Percentiles rank a stretch among this genome's conserved stretches.
Evolutionary conservation across 805 yeast species (phyloP).

Genomic region (Myxozyma lipomycoides): DNA sequence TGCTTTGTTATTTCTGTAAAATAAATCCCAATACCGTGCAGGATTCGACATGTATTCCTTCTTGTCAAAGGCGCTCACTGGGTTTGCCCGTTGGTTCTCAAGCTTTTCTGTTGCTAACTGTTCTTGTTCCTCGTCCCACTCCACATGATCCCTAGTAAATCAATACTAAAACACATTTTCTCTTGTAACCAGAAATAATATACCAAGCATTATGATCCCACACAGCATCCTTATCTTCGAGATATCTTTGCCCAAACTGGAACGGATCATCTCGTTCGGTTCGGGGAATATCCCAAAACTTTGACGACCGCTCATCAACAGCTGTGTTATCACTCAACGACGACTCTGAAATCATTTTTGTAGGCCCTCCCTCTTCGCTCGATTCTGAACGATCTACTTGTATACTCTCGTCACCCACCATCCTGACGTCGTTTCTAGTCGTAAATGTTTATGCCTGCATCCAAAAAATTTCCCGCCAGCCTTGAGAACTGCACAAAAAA

Average conservation of each 20-base stretch:
- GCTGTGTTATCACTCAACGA: no score
- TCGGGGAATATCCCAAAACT: constrained; percentile 26
- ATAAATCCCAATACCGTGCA: constrained; percentile 91
- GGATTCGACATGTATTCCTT: constrained; percentile 75
- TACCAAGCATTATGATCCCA: constrained; percentile 89
- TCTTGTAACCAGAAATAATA: neutral
- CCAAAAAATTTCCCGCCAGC: no score
- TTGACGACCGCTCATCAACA: neutral
- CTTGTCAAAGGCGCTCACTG: constrained; percentile 86
- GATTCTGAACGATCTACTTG: no score
- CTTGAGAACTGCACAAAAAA: no score
- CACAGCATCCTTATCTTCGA: constrained; percentile 66
- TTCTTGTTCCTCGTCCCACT: constrained; percentile 91
- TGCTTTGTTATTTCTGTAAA: constrained; percentile 83
- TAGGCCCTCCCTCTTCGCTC: no score
- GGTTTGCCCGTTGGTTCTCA: constrained; percentile 66
- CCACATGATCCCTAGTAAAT: constrained; percentile 78
- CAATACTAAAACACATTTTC: neutral
- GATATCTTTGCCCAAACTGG: constrained; percentile 80
- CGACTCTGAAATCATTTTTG: no score
- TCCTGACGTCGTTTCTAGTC: no score
- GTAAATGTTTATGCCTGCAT: no score
- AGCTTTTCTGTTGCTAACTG: constrained; percentile 70
- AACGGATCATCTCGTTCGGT: constrained; percentile 52
- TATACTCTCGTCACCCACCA: no score